These are phyloP conservation scores for Apiotrichum domesticum DNA, from an alignment of 1,284 basidiomycete genomes.

Conservation along the genomic window DNA sequence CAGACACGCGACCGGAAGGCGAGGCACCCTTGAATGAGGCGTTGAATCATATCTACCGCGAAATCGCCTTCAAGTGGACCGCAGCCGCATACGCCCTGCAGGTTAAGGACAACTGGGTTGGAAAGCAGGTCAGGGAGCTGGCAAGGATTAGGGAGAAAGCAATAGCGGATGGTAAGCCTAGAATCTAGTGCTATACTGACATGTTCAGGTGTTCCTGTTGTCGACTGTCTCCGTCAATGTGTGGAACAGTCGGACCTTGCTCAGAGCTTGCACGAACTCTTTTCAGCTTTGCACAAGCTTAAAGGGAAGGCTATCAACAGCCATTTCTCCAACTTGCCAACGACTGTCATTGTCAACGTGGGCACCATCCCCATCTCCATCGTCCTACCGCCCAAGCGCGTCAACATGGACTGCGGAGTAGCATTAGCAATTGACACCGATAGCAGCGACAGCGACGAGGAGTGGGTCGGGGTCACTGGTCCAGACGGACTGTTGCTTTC, in stretches of 20 bases:
- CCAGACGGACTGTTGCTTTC: conserved; percentile 10
- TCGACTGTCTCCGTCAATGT: conserved; percentile 28
- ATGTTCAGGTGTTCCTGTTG: conserved; percentile 26
- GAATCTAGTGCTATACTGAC: background rate
- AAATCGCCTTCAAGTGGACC: conserved; percentile 77
- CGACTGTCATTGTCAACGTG: conserved; percentile 67
- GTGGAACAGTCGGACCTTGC: conserved; percentile 65
- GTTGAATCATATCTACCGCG: conserved; percentile 68
- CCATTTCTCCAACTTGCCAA: conserved; percentile 46
- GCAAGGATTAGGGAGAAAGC: conserved; percentile 61
- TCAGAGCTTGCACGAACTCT: conserved; percentile 64
- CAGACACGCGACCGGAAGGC: conserved; percentile 57
- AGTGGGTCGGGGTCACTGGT: conserved; percentile 2
- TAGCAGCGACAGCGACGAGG: conserved; percentile 50
- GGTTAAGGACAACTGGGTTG: conserved; percentile 73
- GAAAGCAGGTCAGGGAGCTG: conserved; percentile 64
- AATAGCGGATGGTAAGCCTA: conserved; percentile 34
- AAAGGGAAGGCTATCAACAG: conserved; percentile 59
- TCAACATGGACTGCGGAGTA: conserved; percentile 48
- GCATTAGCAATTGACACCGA: conserved; percentile 47
- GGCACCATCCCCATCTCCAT: conserved; percentile 70
- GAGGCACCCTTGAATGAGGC: conserved; percentile 60
- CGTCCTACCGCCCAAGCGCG: conserved; percentile 64
- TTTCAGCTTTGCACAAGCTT: conserved; percentile 39
- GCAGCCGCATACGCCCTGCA: conserved; percentile 84